A percentile compares a stretch with the other conserved stretches of the same genome.
Evolutionary conservation across 2,329 filamentous ascomycete species (phyloP).

Genomic region (Xylariaceae sp.): DNA sequence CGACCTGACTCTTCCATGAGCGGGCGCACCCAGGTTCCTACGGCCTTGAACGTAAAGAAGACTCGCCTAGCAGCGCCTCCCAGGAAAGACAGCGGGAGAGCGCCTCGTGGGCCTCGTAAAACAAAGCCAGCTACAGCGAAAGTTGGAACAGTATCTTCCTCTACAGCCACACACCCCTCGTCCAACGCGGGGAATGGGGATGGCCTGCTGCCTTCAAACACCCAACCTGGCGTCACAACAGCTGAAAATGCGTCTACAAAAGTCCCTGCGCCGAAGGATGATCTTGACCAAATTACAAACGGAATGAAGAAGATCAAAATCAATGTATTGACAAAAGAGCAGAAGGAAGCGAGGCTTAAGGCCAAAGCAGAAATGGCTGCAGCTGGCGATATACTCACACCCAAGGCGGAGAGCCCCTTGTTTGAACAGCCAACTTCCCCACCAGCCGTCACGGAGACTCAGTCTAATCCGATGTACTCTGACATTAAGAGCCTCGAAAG

Average conservation of each 20-base stretch:
- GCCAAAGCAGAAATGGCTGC: slow-evolving; percentile 32
- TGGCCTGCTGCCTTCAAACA: neutral
- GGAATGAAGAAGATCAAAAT: slow-evolving; percentile 70
- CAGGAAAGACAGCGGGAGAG: slow-evolving; percentile 50
- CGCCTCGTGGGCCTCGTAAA: slow-evolving; percentile 49
- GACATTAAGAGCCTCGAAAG: neutral
- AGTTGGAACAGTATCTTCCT: slow-evolving; percentile 12
- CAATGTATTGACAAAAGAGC: slow-evolving; percentile 64
- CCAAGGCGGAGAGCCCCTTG: slow-evolving; percentile 1
- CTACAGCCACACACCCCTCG: slow-evolving; percentile 17
- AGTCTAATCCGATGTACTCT: neutral
- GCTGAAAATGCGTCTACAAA: slow-evolving; percentile 9
- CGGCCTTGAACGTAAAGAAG: slow-evolving; percentile 63
- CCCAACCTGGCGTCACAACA: neutral
- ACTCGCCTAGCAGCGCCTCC: slow-evolving; percentile 56
- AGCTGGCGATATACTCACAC: neutral
- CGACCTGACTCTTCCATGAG: slow-evolving; percentile 53
- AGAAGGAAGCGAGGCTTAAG: slow-evolving; percentile 60
- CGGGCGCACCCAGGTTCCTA: slow-evolving; percentile 46
- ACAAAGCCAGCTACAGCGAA: slow-evolving; percentile 33
- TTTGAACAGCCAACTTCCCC: neutral
- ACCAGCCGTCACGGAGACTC: neutral
- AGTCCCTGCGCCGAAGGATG: slow-evolving; percentile 46
- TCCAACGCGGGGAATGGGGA: neutral
- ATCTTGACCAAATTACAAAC: slow-evolving; percentile 61